Percentiles rank a stretch among this genome's conserved stretches.
These are phyloP conservation scores for Priceomyces castillae DNA, from an alignment of 805 yeast genomes.

Conservation along the genomic window DNA sequence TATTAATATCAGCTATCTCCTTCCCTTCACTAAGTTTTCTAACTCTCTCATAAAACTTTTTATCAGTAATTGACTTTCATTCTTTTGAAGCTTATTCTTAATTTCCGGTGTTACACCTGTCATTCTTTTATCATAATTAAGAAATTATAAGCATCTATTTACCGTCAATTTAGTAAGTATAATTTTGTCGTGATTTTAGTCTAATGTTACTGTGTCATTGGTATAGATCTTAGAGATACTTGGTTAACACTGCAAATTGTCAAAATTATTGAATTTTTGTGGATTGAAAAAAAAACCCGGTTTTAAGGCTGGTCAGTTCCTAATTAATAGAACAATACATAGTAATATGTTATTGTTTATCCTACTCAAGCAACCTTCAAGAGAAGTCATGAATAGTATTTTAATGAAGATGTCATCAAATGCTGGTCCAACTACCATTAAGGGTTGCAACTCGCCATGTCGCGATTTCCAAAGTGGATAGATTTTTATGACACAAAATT, in stretches of 20 bases:
- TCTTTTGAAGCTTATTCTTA: slow-evolving; percentile 2
- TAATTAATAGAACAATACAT: too few species aligned
- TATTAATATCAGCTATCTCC: neutral
- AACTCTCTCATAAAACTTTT: neutral
- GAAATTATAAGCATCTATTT: slow-evolving; percentile 3
- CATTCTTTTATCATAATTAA: slow-evolving; percentile 8
- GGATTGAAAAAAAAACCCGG: too few species aligned
- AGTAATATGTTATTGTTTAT: too few species aligned
- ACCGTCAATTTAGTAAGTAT: slow-evolving; percentile 7
- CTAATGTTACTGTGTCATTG: neutral
- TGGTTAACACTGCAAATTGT: too few species aligned
- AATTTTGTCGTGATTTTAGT: neutral
- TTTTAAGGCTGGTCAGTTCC: too few species aligned
- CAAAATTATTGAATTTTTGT: too few species aligned
- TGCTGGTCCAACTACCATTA: slow-evolving; percentile 1
- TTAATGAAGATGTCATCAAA: too few species aligned
- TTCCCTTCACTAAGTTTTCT: neutral
- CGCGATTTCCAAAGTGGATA: neutral
- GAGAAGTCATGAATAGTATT: too few species aligned
- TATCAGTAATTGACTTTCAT: slow-evolving; percentile 5
- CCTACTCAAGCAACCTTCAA: too few species aligned
- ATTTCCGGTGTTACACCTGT: slow-evolving; percentile 12
- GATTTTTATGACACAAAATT: neutral
- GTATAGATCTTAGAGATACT: too few species aligned
- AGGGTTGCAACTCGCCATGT: neutral